These are phyloP conservation scores for Neonectria faginata DNA, from an alignment of 2,329 filamentous ascomycete species.

Conservation along the genomic window DNA sequence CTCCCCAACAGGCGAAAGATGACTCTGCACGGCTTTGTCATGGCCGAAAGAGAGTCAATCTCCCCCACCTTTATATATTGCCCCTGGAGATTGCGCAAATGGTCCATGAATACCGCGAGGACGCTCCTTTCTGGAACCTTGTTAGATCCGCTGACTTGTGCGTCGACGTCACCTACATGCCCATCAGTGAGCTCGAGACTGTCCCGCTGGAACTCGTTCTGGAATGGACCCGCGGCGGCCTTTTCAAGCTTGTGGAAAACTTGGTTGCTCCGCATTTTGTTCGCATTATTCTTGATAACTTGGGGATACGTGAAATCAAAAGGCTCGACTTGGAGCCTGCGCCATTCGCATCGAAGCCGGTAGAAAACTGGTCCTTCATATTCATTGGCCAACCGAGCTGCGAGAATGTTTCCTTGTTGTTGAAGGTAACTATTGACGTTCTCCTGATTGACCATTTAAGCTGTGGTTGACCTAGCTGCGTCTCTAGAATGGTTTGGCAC, in stretches of 20 bases:
- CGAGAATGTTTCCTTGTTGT: background rate
- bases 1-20: background rate
- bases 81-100: background rate
- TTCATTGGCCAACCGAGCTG: background rate
- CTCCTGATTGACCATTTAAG: too few relatives aligned
- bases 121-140: background rate
- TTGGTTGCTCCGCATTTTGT: background rate
- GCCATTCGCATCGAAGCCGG: background rate
- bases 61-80: background rate
- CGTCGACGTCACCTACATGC: too few relatives aligned
- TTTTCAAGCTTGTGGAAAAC: background rate
- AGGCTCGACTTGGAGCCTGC: background rate
- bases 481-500: background rate
- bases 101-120: background rate
- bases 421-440: background rate
- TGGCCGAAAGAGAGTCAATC: background rate
- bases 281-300: background rate
- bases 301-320: background rate
- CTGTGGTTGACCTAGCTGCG: background rate
- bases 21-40: background rate
- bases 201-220: background rate
- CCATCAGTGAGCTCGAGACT: too few relatives aligned
- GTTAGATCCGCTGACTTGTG: background rate
- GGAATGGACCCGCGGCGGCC: background rate
- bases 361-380: background rate